These are phyloP conservation scores for Colletotrichum sp. DNA, from an alignment of 2,329 filamentous ascomycete genomes.

Conservation along the genomic window DNA sequence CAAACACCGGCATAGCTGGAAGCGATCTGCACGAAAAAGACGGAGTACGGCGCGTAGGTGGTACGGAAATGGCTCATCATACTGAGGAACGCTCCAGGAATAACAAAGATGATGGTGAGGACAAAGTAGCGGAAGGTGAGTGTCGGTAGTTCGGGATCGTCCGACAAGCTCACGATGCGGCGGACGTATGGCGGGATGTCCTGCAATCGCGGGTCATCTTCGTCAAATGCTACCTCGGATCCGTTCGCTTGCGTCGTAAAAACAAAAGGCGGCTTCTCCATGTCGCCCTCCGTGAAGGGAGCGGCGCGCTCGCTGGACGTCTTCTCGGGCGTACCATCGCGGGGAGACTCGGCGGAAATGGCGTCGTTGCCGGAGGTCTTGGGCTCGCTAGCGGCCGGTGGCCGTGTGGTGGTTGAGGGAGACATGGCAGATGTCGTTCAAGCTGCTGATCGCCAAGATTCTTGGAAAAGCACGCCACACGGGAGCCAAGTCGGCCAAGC, in stretches of 20 bases:
- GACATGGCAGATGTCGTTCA: constrained; percentile 2
- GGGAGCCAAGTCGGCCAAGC: constrained; percentile 16
- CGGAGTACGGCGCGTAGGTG: constrained; percentile 32
- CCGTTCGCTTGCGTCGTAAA: constrained; percentile 23
- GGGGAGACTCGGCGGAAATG: background rate
- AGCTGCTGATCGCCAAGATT: constrained; percentile 11
- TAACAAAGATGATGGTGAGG: constrained; percentile 57
- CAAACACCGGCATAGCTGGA: constrained; percentile 60
- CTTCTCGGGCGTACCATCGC: background rate
- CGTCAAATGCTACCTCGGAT: constrained; percentile 35
- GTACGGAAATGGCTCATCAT: constrained; percentile 43
- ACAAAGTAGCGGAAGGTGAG: constrained; percentile 66
- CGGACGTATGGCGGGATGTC: constrained; percentile 53
- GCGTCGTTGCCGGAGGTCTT: background rate
- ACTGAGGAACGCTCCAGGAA: constrained; percentile 61
- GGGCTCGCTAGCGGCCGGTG: background rate
- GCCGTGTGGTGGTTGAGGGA: background rate
- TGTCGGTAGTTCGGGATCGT: constrained; percentile 55
- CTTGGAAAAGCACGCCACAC: background rate
- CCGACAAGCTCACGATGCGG: constrained; percentile 23
- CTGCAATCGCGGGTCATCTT: constrained; percentile 55
- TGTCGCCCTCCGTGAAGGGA: constrained; percentile 24
- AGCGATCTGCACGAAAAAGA: constrained; percentile 55
- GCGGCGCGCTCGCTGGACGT: constrained; percentile 2
- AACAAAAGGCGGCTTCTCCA: constrained; percentile 25